phyloP scores from a whole-genome alignment of 495 filamentous ascomycete species.

The Halenospora varia region DNA sequence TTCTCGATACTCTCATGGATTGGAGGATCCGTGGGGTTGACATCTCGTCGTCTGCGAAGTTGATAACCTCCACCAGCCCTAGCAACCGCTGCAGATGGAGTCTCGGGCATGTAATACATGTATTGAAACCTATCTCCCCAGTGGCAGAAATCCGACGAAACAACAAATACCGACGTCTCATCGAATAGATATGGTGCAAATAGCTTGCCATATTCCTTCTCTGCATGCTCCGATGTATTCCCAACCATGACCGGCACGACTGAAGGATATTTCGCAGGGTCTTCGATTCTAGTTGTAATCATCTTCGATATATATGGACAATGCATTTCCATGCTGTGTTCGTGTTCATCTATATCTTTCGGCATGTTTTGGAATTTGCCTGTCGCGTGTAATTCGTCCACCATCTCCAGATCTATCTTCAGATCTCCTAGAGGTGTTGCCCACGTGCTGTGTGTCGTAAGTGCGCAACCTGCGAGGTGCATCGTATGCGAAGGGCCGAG shows the following conservation, averaged over 20 bases:
- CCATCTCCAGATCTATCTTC: constrained; percentile 63
- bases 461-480: constrained; percentile 70
- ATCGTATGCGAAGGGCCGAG: constrained; percentile 91
- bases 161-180: constrained; percentile 73
- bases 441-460: constrained; percentile 73
- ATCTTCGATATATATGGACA: constrained; percentile 91
- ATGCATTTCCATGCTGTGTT: constrained; percentile 97
- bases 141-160: constrained; percentile 95
- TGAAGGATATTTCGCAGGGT: constrained; percentile 53
- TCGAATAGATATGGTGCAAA: constrained; percentile 80
- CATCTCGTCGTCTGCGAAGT: constrained; percentile 35
- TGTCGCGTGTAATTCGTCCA: constrained; percentile 57
- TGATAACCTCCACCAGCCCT: constrained; percentile 27
- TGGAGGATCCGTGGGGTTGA: constrained; percentile 44
- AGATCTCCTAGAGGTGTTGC: constrained; percentile 83
- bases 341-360: constrained; percentile 65
- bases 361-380: constrained; percentile 75
- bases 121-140: constrained; percentile 90
- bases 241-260: constrained; percentile 89
- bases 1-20: constrained; percentile 84
- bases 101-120: constrained; percentile 63
- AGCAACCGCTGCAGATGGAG: constrained; percentile 3
- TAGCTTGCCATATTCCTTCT: constrained; percentile 63
- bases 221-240: constrained; percentile 59
- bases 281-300: constrained; percentile 50